phyloP scores from a whole-genome alignment of 306 rosid species.

The Lotus japonicus region DNA sequence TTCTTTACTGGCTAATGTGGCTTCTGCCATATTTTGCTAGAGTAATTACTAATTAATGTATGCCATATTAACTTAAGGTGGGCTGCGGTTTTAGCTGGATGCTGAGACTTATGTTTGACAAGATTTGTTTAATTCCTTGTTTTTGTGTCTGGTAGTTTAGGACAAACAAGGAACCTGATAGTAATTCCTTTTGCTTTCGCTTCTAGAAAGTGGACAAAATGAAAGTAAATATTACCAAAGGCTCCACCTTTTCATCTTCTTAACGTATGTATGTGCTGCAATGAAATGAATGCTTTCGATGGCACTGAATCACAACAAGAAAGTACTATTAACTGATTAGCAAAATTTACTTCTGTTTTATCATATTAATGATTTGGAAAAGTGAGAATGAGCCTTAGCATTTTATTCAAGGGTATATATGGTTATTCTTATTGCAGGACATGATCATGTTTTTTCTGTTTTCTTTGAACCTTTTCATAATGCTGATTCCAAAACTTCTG shows the following conservation, averaged over 20 bases:
- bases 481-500: slow-evolving; percentile 19
- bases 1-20: neutral
- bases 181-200: neutral
- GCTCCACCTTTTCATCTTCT: neutral
- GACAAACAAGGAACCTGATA: neutral
- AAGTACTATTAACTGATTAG: neutral
- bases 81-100: neutral
- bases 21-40: neutral
- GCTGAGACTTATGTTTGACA: neutral
- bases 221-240: neutral
- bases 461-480: slow-evolving; percentile 6
- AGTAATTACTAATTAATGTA: neutral
- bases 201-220: slow-evolving; percentile 9
- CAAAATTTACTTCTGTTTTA: neutral
- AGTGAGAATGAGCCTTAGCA: neutral
- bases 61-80: neutral
- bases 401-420: neutral
- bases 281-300: neutral
- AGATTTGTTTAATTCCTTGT: neutral
- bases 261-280: neutral
- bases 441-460: slow-evolving; percentile 16
- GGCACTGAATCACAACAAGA: neutral
- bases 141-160: neutral
- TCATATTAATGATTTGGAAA: neutral
- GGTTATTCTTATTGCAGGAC: slow-evolving; percentile 3